These are phyloP conservation scores for Pichia sp. DNA, from an alignment of 1,139 yeast species.

Conservation along the genomic window DNA sequence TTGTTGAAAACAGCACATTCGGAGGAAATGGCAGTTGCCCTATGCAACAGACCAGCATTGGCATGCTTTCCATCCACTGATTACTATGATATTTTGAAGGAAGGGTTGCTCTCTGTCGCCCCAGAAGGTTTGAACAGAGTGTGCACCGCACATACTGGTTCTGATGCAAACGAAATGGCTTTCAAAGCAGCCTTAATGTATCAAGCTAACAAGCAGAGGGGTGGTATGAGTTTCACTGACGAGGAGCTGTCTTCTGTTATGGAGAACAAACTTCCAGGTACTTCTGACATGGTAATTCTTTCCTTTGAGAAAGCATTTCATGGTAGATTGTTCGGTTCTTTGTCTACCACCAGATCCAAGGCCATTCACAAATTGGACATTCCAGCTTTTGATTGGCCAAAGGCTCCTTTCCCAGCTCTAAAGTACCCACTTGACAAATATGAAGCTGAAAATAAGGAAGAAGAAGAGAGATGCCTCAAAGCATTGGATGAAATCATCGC, in stretches of 20 bases:
- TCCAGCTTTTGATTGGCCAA: slow-evolving; percentile 75
- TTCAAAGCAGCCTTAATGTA: slow-evolving; percentile 74
- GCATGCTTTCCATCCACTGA: slow-evolving; percentile 68
- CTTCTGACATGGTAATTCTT: slow-evolving; percentile 58
- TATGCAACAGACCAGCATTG: slow-evolving; percentile 67
- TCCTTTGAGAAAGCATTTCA: slow-evolving; percentile 71
- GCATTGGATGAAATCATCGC: slow-evolving; percentile 48
- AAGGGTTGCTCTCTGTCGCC: slow-evolving; percentile 57
- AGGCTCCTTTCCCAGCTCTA: slow-evolving; percentile 62
- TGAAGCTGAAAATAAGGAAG: slow-evolving; percentile 44
- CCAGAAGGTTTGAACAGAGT: slow-evolving; percentile 60
- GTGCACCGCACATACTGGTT: slow-evolving; percentile 68
- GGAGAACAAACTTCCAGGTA: slow-evolving; percentile 61
- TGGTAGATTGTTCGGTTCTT: slow-evolving; percentile 68
- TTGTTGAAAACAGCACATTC: slow-evolving; percentile 54
- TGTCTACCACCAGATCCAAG: slow-evolving; percentile 66
- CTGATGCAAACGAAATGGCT: slow-evolving; percentile 73
- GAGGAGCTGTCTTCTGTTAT: slow-evolving; percentile 58
- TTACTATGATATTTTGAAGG: slow-evolving; percentile 39
- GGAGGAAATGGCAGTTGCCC: slow-evolving; percentile 58
- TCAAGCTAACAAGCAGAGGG: slow-evolving; percentile 56
- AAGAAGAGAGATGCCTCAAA: slow-evolving; percentile 55
- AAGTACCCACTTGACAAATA: slow-evolving; percentile 56
- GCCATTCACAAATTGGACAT: slow-evolving; percentile 70
- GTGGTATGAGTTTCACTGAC: slow-evolving; percentile 42